phyloP scores from a whole-genome alignment of 2,329 filamentous ascomycete genomes.

The Coniella lustricola region DNA sequence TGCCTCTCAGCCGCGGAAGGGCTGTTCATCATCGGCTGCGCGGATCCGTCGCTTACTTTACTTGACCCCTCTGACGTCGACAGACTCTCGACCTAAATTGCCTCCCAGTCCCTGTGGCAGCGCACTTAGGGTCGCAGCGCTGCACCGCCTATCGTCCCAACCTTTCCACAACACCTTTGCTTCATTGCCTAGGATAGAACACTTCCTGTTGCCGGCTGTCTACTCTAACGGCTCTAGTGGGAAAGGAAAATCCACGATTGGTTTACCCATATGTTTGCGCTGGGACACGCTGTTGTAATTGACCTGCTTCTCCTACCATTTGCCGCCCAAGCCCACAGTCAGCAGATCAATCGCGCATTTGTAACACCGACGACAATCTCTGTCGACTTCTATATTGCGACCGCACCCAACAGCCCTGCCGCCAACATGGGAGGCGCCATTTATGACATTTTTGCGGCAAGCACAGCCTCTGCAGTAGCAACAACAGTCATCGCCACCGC shows the following conservation, averaged over 20 bases:
- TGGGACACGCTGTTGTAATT: conserved; percentile 3
- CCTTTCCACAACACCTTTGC: neutral
- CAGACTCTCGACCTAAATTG: neutral
- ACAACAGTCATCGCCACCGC: conserved; percentile 4
- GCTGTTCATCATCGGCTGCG: neutral
- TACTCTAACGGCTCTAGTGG: neutral
- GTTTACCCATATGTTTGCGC: conserved; percentile 5
- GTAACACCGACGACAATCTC: neutral
- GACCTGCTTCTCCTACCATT: neutral
- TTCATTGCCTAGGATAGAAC: neutral
- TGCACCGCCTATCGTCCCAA: neutral
- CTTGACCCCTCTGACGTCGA: conserved; percentile 13
- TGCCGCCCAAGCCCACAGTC: neutral
- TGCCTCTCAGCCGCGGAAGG: neutral
- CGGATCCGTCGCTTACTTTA: conserved; percentile 3
- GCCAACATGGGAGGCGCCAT: conserved; percentile 4
- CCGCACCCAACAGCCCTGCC: conserved; percentile 5
- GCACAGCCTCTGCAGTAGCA: conserved; percentile 2
- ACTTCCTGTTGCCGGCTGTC: neutral
- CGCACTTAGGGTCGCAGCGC: neutral
- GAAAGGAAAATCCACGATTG: neutral
- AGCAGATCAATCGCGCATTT: conserved; percentile 3
- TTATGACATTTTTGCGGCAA: neutral
- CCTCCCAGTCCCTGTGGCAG: neutral
- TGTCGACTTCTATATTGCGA: conserved; percentile 12